These are phyloP conservation scores for Craspedostauros australis DNA, from an alignment of 108 stramenopile genomes.

Conservation along the genomic window DNA sequence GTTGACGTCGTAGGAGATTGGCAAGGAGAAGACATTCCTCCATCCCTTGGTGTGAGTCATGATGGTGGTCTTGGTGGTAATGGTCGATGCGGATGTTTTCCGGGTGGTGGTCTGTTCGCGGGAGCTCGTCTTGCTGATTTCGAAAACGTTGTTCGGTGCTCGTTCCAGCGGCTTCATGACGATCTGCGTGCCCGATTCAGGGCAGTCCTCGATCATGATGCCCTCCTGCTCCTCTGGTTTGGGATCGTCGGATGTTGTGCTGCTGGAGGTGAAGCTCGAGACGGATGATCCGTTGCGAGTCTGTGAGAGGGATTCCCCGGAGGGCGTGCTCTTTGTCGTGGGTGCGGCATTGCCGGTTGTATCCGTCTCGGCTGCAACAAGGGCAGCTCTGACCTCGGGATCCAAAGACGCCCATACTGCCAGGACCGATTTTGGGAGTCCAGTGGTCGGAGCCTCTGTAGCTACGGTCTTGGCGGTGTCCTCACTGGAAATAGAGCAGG, in stretches of 20 bases:
- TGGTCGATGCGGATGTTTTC: constrained; percentile 53
- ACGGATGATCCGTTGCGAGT: constrained; percentile 32
- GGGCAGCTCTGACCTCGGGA: constrained; percentile 53
- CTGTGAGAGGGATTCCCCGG: constrained; percentile 22
- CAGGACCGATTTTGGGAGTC: constrained; percentile 53
- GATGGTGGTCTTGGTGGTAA: constrained; percentile 76
- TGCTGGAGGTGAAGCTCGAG: constrained; percentile 37
- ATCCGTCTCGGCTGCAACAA: constrained; percentile 53
- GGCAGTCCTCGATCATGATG: constrained; percentile 46
- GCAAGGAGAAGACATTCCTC: constrained; percentile 82
- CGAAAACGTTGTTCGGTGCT: constrained; percentile 78
- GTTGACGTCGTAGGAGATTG: constrained; percentile 87
- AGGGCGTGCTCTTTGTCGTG: too few relatives aligned
- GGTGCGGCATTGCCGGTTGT: constrained; percentile 9
- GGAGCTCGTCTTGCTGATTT: constrained; percentile 61
- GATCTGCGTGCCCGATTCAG: constrained; percentile 58
- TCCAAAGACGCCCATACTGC: constrained; percentile 69
- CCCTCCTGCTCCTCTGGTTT: constrained; percentile 15
- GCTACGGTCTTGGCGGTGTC: constrained; percentile 32
- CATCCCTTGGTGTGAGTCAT: constrained; percentile 69
- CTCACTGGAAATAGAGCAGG: neutral
- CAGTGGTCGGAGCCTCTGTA: constrained; percentile 12
- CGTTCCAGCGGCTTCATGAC: constrained; percentile 68
- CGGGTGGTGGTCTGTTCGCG: constrained; percentile 48
- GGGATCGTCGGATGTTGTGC: constrained; percentile 1